Evolutionary conservation across 805 yeast species (phyloP).

Genomic region (Zygosaccharomyces bailii): DNA sequence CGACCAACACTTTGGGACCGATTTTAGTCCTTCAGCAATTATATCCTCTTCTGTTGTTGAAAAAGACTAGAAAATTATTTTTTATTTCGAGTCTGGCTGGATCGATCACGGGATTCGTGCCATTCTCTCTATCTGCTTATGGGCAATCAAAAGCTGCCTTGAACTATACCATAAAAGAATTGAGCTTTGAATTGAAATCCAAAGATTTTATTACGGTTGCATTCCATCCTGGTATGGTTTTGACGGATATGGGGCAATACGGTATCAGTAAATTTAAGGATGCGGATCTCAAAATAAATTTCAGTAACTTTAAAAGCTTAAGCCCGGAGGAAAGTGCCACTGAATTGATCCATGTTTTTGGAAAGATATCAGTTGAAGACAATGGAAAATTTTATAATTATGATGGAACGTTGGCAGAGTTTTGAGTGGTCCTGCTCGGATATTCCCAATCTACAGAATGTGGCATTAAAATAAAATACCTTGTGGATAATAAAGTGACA

Average conservation of each 20-base stretch:
- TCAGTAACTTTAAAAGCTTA: slow-evolving; percentile 9
- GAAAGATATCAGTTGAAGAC: slow-evolving; percentile 23
- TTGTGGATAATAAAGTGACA: not conserved
- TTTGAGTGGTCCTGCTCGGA: not conserved
- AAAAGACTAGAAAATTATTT: slow-evolving; percentile 25
- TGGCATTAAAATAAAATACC: not conserved
- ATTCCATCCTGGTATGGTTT: slow-evolving; percentile 42
- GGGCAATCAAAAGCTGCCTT: slow-evolving; percentile 41
- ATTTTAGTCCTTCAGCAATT: slow-evolving; percentile 15
- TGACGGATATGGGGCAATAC: slow-evolving; percentile 35
- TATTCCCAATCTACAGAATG: not conserved
- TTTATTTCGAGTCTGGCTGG: slow-evolving; percentile 23
- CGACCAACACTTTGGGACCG: slow-evolving; percentile 18
- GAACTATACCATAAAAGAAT: slow-evolving; percentile 32
- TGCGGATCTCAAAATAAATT: slow-evolving; percentile 3
- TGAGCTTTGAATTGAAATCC: slow-evolving; percentile 27
- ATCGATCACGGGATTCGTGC: slow-evolving; percentile 20
- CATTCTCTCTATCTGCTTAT: slow-evolving; percentile 30
- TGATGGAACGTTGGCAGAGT: slow-evolving; percentile 20
- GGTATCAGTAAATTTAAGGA: slow-evolving; percentile 8
- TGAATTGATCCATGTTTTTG: slow-evolving; percentile 18
- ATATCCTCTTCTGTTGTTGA: slow-evolving; percentile 23
- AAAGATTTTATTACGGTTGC: slow-evolving; percentile 34
- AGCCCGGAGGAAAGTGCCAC: slow-evolving; percentile 32
- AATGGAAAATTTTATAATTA: slow-evolving; percentile 31